Percentiles rank a stretch among this genome's conserved stretches.
These are phyloP conservation scores for Talaromyces sp. DNA, from an alignment of 2,329 filamentous ascomycete species.

Conservation along the genomic window DNA sequence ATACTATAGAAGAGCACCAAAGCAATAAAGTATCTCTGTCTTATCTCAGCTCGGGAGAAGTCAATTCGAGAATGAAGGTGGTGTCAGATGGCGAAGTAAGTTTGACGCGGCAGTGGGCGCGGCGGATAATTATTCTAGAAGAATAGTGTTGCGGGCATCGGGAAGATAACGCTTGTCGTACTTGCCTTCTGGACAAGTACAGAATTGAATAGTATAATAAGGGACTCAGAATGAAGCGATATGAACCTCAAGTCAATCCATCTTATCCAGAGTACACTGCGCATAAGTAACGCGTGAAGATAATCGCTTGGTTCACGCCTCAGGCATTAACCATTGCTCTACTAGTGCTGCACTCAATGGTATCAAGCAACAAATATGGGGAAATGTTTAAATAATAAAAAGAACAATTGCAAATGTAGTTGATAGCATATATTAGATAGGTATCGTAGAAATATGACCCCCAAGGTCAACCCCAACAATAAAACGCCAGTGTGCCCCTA, in stretches of 20 bases:
- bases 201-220: too few species aligned
- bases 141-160: neutral
- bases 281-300: neutral
- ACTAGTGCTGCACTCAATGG: neutral
- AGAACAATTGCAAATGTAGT: neutral
- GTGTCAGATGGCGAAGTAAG: neutral
- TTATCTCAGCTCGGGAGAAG: too few species aligned
- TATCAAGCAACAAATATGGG: neutral
- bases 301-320: neutral
- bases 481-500: neutral
- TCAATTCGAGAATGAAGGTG: neutral
- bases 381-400: neutral
- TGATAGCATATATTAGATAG: slow-evolving; percentile 9
- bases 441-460: slow-evolving; percentile 6
- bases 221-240: neutral
- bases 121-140: neutral
- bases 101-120: slow-evolving; percentile 11
- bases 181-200: too few species aligned
- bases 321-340: neutral
- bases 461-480: neutral
- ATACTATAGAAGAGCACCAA: neutral
- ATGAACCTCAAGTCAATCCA: neutral
- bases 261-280: neutral
- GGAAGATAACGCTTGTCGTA: too few species aligned
- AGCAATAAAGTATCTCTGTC: neutral